Evolutionary conservation across 2,329 filamentous ascomycete genomes (phyloP), one percentile per base, ranked within the genome.

Genomic region (Metarhizium album): DNA sequence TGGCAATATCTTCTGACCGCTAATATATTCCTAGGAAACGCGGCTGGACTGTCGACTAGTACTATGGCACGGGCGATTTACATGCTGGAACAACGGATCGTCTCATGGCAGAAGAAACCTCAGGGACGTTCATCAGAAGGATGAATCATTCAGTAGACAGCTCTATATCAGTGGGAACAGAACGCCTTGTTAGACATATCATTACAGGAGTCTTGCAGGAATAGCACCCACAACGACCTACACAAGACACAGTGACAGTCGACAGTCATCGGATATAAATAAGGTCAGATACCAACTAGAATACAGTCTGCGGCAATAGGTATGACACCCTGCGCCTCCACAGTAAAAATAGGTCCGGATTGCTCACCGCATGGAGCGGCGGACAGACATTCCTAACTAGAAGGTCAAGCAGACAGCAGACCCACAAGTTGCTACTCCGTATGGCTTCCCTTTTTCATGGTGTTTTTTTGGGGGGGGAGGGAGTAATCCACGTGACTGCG

Each of bases 31-130:
- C 22, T 42, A 65, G 68, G 62, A 29, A 58, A 61, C 8, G 53
- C 58, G n/a, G 58, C 63, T 8, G 69, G 67, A 4, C 51, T 69
- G 8, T 60, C 67, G 3, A 55, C 69, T 4, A 60, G 65, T 5
- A 62, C 64, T 31, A 55, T 65, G 16, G 60, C 68, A 2, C 58
- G 62, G 24, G 67, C 67, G 24, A 64, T 71, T 7, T 69, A 70
- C 53, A 68, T 65, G 62, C 53, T 70, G 31, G 69, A 71, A 49
- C 61, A 62, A 18, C 58, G 58, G 9, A 61, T 71, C n/a, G 51
- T 64, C 1, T 49, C 52, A 20, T 70, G 66, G 67, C 68, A 70
- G 46, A 59, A 50, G 29, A 53, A 50, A 14, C 46, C 35, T 40
- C n/a, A 46, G 22, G 22, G 13, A 16, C 14, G 4, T 3, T 43